These are phyloP conservation scores for Cadophora sp. DNA, from an alignment of 2,329 filamentous ascomycete species.

Conservation along the genomic window DNA sequence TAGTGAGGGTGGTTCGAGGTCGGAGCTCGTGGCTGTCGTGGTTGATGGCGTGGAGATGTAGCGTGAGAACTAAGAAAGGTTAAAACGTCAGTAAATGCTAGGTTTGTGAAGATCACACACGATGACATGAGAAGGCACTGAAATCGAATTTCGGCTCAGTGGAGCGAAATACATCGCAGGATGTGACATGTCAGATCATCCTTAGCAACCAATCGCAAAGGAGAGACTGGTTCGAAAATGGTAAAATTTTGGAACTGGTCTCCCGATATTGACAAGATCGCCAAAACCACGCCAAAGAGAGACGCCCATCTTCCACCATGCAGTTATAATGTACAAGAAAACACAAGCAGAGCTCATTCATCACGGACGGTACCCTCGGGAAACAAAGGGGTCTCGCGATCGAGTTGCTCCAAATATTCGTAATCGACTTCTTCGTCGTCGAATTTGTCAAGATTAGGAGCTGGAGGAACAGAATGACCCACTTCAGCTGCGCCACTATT, in stretches of 20 bases:
- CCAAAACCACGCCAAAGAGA: slow-evolving; percentile 29
- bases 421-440: slow-evolving; percentile 47
- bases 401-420: slow-evolving; percentile 46
- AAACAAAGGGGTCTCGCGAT: slow-evolving; percentile 45
- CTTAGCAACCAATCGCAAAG: slow-evolving; percentile 31
- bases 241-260: slow-evolving; percentile 36
- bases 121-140: slow-evolving; percentile 21
- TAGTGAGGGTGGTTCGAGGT: slow-evolving; percentile 62
- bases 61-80: slow-evolving; percentile 42
- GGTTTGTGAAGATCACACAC: slow-evolving; percentile 25
- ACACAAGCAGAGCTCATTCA: slow-evolving; percentile 41
- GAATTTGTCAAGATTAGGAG: slow-evolving; percentile 46
- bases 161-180: slow-evolving; percentile 22
- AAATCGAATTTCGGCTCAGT: slow-evolving; percentile 22
- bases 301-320: slow-evolving; percentile 24
- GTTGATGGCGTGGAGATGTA: slow-evolving; percentile 45
- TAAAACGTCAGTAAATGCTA: slow-evolving; percentile 33
- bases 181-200: slow-evolving; percentile 22
- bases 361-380: slow-evolving; percentile 66
- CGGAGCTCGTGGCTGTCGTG: slow-evolving; percentile 41
- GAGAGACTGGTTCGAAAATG: slow-evolving; percentile 32
- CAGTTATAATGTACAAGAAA: slow-evolving; percentile 41
- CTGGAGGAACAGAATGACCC: slow-evolving; percentile 51
- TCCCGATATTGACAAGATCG: slow-evolving; percentile 33
- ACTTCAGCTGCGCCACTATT: slow-evolving; percentile 60